Conservation (phyloP, 208 protist species). For the Naegleria lovaniensis region DNA sequence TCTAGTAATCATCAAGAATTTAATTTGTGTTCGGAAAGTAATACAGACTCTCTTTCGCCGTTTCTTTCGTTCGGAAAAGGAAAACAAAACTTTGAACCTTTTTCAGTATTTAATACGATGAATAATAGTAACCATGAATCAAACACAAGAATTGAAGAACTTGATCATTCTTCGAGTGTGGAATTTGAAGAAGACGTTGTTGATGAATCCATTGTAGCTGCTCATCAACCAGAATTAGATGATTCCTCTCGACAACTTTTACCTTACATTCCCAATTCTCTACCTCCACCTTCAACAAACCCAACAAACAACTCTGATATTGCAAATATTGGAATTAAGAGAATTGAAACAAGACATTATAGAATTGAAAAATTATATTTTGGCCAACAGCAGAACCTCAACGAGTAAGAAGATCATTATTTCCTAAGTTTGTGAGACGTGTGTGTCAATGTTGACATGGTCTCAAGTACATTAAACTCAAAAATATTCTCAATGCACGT, state of each 20-base stretch:
- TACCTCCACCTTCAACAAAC: not conserved
- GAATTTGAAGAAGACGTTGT: not conserved
- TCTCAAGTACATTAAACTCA: too few relatives aligned
- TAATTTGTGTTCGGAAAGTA: too few relatives aligned
- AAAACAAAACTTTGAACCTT: too few relatives aligned
- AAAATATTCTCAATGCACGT: too few relatives aligned
- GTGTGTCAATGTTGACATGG: too few relatives aligned
- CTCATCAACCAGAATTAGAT: not conserved
- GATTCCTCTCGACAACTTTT: not conserved
- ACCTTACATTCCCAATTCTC: not conserved
- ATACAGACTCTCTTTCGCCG: too few relatives aligned
- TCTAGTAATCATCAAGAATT: too few relatives aligned
- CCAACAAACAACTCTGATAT: not conserved
- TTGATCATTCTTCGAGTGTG: not conserved
- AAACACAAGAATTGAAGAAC: not conserved
- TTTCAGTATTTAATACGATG: too few relatives aligned
- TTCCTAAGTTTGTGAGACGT: too few relatives aligned
- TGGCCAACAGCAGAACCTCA: not conserved
- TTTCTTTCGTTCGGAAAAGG: too few relatives aligned
- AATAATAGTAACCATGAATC: too few relatives aligned
- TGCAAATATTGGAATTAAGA: not conserved
- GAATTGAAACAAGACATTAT: constrained; percentile 1
- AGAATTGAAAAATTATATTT: not conserved
- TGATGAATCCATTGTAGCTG: not conserved
- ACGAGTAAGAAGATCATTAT: too few relatives aligned